phyloP scores from a whole-genome alignment of 1,139 yeast species.

The Debaryomyces subglobosus region DNA sequence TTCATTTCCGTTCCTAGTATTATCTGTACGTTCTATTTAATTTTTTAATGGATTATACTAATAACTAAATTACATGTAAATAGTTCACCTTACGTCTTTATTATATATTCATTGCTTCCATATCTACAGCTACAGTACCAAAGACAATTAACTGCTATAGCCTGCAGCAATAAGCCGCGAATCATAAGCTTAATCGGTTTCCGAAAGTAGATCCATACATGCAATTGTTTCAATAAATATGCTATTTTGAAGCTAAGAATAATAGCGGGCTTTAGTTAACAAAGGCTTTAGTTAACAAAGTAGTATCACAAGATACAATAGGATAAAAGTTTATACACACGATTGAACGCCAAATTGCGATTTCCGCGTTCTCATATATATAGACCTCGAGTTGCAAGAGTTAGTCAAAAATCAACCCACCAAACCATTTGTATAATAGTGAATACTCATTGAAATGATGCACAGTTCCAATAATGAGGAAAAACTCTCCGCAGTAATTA shows the following conservation, averaged over 20 bases:
- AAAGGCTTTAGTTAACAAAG: background rate
- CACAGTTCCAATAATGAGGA: slow-evolving; percentile 20
- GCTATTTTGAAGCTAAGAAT: background rate
- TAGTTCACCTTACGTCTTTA: background rate
- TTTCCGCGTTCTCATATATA: background rate
- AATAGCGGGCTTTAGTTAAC: background rate
- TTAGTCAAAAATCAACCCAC: background rate
- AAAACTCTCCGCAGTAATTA: slow-evolving; percentile 23
- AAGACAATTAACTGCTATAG: no score
- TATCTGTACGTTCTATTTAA: slow-evolving; percentile 80
- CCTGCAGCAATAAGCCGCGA: background rate
- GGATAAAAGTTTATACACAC: background rate
- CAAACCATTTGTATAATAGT: background rate
- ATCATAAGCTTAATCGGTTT: background rate
- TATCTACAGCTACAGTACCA: background rate
- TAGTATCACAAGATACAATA: background rate
- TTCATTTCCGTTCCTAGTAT: slow-evolving; percentile 88
- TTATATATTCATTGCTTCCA: no score
- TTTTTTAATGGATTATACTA: slow-evolving; percentile 47
- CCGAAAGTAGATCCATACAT: background rate
- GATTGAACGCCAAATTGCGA: background rate
- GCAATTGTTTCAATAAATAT: no score
- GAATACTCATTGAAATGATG: slow-evolving; percentile 5
- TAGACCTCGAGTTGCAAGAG: no score
- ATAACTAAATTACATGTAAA: background rate